Base-by-base conservation (phyloP, 495 filamentous ascomycete species). In the Penicillium coprophilum region DNA sequence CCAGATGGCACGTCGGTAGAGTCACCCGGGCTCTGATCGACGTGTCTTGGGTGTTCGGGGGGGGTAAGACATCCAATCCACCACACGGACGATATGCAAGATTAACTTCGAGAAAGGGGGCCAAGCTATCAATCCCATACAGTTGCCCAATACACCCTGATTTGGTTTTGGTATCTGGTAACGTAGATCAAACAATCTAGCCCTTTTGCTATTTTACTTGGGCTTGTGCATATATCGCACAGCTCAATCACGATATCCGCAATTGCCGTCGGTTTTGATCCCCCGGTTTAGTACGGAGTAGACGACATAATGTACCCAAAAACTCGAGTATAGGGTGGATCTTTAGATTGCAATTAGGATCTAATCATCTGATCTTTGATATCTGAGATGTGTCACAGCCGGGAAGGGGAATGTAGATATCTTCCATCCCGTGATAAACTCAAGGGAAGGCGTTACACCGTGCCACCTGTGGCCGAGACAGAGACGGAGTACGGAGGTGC, bases 1-100 rank as follows among this genome's bases (percentile, higher is more conserved):
- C 44, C 15, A 11, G 23, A 27, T 11, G 17, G 15, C 2, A 21
- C 13, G 17, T 21, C 15, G 10, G 24, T 34, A 23, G 11, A 20
- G 30, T 40, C 48, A 19, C 51, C 39, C 9, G 40, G 31, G 41
- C 41, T 38, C 12, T 46, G 52, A 46, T 46, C 43, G 28, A 45
- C 43, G 30, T 34, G 41, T 54, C 6, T 13, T 6, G 21, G 48
- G 34, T 17, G 23, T 46, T 54, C 31, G 34, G 6, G 30, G 28
- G 40, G 30, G 52, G 31, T 21, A 54, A 21, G 23, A 46, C 20
- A 10, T 11, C 52, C 52, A 54, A 54, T 54, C 52, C 52, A 54
- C 40, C 15, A 46, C 30, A 54, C 52, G 15, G 36, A 20, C 43
- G 2, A 54, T 54, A 54, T 54, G 52, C 52, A 46, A 54, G 52